Conservation (phyloP, 2,329 filamentous ascomycete species). For the Aspergillus quadrilineatus region DNA sequence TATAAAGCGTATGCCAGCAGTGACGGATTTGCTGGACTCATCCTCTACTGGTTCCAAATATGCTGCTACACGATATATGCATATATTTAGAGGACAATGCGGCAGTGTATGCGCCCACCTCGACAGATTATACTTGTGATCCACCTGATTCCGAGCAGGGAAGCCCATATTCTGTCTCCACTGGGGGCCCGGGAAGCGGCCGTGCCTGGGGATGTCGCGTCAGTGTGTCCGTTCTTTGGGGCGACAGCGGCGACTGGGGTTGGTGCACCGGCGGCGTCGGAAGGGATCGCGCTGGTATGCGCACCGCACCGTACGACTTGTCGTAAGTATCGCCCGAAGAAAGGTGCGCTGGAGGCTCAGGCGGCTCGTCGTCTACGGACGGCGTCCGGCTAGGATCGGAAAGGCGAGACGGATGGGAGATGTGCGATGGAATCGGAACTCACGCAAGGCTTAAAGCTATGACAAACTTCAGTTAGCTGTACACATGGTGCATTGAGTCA, state of each 20-base stretch:
- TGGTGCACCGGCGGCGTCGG: conserved; percentile 53
- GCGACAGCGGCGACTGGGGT: conserved; percentile 49
- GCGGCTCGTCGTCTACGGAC: conserved; percentile 33
- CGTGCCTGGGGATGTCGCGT: conserved; percentile 58
- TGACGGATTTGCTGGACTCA: too few relatives aligned
- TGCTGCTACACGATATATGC: too few relatives aligned
- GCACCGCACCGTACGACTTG: conserved; percentile 29
- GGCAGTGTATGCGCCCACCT: too few relatives aligned
- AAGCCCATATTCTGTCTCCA: conserved; percentile 41
- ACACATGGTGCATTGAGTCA: too few relatives aligned
- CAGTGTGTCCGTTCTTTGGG: conserved; percentile 53
- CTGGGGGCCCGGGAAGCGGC: conserved; percentile 59
- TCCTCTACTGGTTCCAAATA: too few relatives aligned
- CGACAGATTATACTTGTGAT: too few relatives aligned
- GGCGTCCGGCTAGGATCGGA: conserved; percentile 19
- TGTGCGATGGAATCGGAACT: conserved; percentile 25
- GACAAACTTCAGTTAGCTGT: too few relatives aligned
- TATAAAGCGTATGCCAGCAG: too few relatives aligned
- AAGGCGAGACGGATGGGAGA: conserved; percentile 25
- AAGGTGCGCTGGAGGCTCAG: conserved; percentile 35
- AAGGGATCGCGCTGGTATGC: conserved; percentile 40
- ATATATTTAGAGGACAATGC: too few relatives aligned
- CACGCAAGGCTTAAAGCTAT: not conserved
- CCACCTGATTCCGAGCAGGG: too few relatives aligned
- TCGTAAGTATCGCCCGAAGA: conserved; percentile 28